Evolutionary conservation across 495 filamentous ascomycete genomes (phyloP), one percentile per base, ranked within the genome.

Genomic region (Aspergillus cristatus): DNA sequence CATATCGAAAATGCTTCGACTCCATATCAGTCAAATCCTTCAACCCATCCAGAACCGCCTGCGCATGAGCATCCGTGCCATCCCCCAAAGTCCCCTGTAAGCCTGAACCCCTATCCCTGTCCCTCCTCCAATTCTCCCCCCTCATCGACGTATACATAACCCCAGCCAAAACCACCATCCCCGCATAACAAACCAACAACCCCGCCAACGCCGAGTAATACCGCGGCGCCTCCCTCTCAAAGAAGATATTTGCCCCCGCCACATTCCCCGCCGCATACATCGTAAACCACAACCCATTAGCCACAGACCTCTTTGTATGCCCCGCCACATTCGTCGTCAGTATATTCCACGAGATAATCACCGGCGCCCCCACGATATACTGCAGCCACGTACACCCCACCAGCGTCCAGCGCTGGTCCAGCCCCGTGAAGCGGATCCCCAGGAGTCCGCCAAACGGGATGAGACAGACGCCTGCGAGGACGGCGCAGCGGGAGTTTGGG

Each of bases 281-380:
- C 1, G 51, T 48, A 38, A 61, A 58, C 55, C 54, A 65, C 0
- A 64, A 31, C 5, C 65, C 68, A 34, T 62, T 67, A 4, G 65
- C 61, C 13, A 67, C 44, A 1, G 63, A 62, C 34, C 81, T 75
- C 50, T 84, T 84, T 7, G 78, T 81, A 52, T 80, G 81, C 7
- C 78, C 78, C 1, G 74, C 74, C 2, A 82, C 63, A 37, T 83
- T 82, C 6, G 67, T 74, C 0, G 63, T 63, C 11, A 79, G 71
- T 2, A 79, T 40, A n/a, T 68, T 71, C 40, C 78, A 67, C 1
- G 72, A 55, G 1, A 74, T 60, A 10, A 79, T 75, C 24, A 72
- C 57, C 0, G 68, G 66, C 1, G 67, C 57, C 2, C 68, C 68
- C 15, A 71, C 24, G 14, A 65, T 51, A 26, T 57, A 57, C 33